Percentiles rank a stretch among this genome's conserved stretches.
Conservation (phyloP, 2,329 filamentous ascomycete genomes). For the Bretziella fagacearum region DNA sequence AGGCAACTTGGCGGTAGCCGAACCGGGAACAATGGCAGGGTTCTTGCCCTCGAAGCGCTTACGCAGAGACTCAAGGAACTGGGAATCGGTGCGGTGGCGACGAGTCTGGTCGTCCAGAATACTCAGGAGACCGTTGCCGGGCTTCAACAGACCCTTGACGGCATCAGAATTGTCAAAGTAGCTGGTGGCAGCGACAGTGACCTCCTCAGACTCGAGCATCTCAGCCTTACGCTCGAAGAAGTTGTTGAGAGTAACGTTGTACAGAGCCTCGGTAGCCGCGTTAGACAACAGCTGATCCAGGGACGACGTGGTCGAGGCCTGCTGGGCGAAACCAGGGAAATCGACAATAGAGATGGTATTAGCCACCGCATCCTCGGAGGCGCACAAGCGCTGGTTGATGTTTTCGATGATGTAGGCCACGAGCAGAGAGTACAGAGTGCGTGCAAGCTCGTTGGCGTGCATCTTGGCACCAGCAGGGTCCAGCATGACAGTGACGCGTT, state of each 20-base stretch:
- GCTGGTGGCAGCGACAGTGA: constrained; percentile 74
- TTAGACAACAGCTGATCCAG: constrained; percentile 92
- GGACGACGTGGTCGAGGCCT: constrained; percentile 63
- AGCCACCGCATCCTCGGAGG: constrained; percentile 67
- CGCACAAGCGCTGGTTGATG: constrained; percentile 79
- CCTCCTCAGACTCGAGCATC: constrained; percentile 84
- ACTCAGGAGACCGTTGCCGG: constrained; percentile 79
- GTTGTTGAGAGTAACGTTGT: constrained; percentile 83
- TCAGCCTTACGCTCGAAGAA: constrained; percentile 95
- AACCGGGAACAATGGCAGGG: constrained; percentile 65
- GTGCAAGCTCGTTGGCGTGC: constrained; percentile 85
- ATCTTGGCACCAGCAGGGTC: constrained; percentile 77
- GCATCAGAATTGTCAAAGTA: constrained; percentile 98
- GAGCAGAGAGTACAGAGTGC: constrained; percentile 82
- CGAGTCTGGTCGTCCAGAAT: constrained; percentile 94
- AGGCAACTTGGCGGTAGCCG: constrained; percentile 57
- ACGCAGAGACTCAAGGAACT: constrained; percentile 75
- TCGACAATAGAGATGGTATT: constrained; percentile 94
- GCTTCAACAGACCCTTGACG: constrained; percentile 77
- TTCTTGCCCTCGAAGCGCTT: constrained; percentile 95
- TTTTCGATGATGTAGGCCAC: constrained; percentile 88
- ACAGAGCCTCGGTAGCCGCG: constrained; percentile 77
- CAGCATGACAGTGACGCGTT: constrained; percentile 97
- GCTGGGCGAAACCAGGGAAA: constrained; percentile 86
- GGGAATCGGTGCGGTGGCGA: constrained; percentile 71